Conservation (phyloP, 1,139 yeast species). For the Yamadazyma kanchanaburiensis region DNA sequence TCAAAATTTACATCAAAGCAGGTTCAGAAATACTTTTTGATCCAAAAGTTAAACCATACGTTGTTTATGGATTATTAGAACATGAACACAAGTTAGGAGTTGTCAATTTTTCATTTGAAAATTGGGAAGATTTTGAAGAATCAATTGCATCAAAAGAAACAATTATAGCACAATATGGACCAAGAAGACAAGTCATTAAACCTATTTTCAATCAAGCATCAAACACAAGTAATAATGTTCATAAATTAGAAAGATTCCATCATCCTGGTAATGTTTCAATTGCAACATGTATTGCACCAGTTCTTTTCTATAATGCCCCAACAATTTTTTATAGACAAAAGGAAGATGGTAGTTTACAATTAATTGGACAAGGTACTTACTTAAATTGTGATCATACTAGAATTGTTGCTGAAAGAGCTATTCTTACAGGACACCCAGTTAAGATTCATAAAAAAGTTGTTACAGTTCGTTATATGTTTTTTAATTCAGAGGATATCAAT, state of each 20-base stretch:
- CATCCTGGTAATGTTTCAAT: slow-evolving; percentile 71
- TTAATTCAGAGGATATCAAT: slow-evolving; percentile 82
- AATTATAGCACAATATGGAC: slow-evolving; percentile 87
- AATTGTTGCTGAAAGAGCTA: slow-evolving; percentile 80
- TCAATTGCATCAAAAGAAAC: slow-evolving; percentile 82
- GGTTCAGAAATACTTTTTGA: slow-evolving; percentile 46
- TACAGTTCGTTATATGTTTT: slow-evolving; percentile 96
- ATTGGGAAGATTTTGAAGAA: slow-evolving; percentile 85
- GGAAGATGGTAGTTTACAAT: slow-evolving; percentile 51
- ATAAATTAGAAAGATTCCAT: slow-evolving; percentile 78
- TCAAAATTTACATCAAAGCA: slow-evolving; percentile 59
- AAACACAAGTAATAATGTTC: slow-evolving; percentile 78
- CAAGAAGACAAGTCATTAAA: slow-evolving; percentile 79
- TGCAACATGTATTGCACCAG: slow-evolving; percentile 92
- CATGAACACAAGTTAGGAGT: slow-evolving; percentile 88
- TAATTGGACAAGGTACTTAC: slow-evolving; percentile 89
- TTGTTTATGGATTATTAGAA: slow-evolving; percentile 68
- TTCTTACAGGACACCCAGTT: slow-evolving; percentile 91
- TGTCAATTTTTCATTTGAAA: slow-evolving; percentile 74
- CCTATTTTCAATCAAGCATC: slow-evolving; percentile 84
- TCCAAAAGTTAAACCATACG: slow-evolving; percentile 46
- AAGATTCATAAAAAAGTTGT: slow-evolving; percentile 92
- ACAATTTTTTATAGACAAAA: slow-evolving; percentile 60
- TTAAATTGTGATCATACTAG: slow-evolving; percentile 83
- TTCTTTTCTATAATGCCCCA: slow-evolving; percentile 77